Base-by-base conservation (phyloP, 129 eudicot genomes). In the Lactuca sativa region DNA sequence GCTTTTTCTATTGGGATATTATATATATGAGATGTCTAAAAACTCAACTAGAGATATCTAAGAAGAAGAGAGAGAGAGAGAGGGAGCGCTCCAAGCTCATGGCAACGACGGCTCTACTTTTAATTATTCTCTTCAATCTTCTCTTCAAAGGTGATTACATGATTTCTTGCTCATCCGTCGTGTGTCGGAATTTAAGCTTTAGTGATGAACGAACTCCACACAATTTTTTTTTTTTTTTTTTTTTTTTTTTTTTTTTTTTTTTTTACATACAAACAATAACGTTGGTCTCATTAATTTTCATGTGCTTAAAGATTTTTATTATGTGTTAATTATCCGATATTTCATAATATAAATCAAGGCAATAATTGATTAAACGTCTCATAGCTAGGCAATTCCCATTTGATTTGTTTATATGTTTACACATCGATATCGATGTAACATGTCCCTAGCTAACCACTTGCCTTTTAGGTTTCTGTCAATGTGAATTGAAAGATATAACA, bases 401-500 rank as follows among this genome's bases (percentile, higher is more conserved):
- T 56, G 38, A 32, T 16, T 55, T 38, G 56, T 34, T 53, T 63
- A 16, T 38, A 17, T 43, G 16, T 15, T 3, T 6, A 36, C 38
- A 36, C 38, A 36, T 36, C 38, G 38, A 41, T 18, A 37, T 51
- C 73, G 14, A 54, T 16, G 17, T 58, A 32, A 40, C 21, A 9
- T 57, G 43, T 66, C 9, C 6, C 12, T 34, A 75, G 58, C 33
- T 1, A 21, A 0, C 21, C 31, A 12, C 16, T 67, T 38, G 17
- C 32, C 3, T 5, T 52, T 49, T 52, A 76, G 80, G 80, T 25
- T 53, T 68, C 9, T 69, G 68, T 53, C 73, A 77, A n/a, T 71
- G 82, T 58, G 62, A 11, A 56, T 67, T 71, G 14, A 34, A 71
- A 56, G 77, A 71, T 62, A 77, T 77, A 77, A 65, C 77, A 4